Conservation (phyloP, 129 eudicot species). For the Chrysanthemum seticuspe region DNA sequence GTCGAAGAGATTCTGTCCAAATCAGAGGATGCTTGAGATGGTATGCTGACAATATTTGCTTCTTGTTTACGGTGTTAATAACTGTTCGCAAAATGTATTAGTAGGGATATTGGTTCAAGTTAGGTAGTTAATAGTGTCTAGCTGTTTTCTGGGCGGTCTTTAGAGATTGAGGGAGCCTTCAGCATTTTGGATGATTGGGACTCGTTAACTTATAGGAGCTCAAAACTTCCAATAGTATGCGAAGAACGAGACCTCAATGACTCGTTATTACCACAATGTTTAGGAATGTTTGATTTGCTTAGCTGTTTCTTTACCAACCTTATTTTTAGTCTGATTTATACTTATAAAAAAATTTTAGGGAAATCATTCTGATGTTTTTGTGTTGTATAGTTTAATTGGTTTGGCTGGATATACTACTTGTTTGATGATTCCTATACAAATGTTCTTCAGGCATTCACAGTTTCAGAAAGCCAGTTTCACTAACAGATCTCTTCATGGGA, state of each 20-base stretch:
- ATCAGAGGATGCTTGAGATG: conserved; percentile 30
- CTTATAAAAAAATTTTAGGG: no score
- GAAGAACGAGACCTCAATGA: no score
- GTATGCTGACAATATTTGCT: conserved; percentile 18
- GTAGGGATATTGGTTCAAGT: conserved; percentile 10
- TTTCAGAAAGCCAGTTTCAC: not conserved
- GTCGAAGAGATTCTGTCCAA: conserved; percentile 52
- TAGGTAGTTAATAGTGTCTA: conserved; percentile 14
- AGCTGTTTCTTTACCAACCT: no score
- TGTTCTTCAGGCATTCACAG: not conserved
- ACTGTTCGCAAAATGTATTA: conserved; percentile 7
- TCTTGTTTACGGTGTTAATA: conserved; percentile 10
- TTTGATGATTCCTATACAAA: not conserved
- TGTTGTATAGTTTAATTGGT: no score
- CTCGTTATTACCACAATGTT: no score
- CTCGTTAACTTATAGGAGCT: not conserved
- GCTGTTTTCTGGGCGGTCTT: not conserved
- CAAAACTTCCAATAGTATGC: no score
- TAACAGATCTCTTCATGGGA: not conserved
- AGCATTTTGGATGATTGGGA: no score
- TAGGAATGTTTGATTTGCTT: no score
- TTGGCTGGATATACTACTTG: not conserved
- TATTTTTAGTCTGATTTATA: no score
- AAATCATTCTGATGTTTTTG: no score
- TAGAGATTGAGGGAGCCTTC: no score